Conservation (phyloP, 1,139 yeast species). For the Candida pseudoviswanathii region DNA sequence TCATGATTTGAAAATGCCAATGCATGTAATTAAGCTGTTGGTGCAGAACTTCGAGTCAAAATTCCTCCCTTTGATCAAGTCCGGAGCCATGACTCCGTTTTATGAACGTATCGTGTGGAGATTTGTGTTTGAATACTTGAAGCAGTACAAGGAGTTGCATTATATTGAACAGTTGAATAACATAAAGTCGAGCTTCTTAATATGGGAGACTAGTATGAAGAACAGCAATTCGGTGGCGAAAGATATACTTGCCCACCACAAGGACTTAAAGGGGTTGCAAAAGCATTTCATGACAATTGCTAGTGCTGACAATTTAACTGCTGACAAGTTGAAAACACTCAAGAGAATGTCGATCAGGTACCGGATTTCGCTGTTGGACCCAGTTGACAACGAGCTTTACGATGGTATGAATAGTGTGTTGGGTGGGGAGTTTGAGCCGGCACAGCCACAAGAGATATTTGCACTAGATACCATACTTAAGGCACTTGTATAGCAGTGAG, state of each 20-base stretch:
- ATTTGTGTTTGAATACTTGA: constrained; percentile 40
- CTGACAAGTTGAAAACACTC: constrained; percentile 12
- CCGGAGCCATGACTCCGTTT: constrained; percentile 31
- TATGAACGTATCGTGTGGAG: constrained; percentile 49
- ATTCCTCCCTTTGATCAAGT: constrained; percentile 32
- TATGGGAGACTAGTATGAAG: constrained; percentile 41
- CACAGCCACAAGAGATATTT: not conserved
- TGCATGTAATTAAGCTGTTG: constrained; percentile 33
- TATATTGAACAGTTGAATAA: constrained; percentile 26
- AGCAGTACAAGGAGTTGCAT: constrained; percentile 25
- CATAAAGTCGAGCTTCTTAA: constrained; percentile 34
- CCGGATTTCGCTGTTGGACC: constrained; percentile 25
- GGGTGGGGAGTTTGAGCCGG: constrained; percentile 16
- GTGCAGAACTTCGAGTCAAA: constrained; percentile 26
- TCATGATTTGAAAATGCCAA: constrained; percentile 35
- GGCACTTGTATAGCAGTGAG: not conserved
- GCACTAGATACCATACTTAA: not conserved
- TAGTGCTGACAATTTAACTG: not conserved
- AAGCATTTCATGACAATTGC: constrained; percentile 26
- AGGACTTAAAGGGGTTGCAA: constrained; percentile 27
- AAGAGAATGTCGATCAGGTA: constrained; percentile 35
- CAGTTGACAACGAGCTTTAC: constrained; percentile 5
- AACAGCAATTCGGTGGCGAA: constrained; percentile 19
- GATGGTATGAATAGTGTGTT: constrained; percentile 21
- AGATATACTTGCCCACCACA: constrained; percentile 19